Evolutionary conservation across 2,329 filamentous ascomycete species (phyloP), one percentile per base, ranked within the genome.

Genomic region (Nannizziopsis barbatae): DNA sequence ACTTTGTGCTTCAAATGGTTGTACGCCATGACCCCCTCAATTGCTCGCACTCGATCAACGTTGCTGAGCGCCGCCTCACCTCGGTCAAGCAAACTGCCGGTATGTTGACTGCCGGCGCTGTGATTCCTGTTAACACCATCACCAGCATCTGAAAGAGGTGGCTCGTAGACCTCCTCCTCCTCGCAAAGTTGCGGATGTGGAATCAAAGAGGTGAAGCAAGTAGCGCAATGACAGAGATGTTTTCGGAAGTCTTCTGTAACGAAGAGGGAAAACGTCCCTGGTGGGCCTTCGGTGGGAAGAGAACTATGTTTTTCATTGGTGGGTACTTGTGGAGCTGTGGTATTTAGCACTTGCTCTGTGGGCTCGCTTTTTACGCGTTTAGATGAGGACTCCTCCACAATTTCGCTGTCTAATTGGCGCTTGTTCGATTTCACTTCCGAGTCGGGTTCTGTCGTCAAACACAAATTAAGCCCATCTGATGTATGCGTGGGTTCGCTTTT

Each of bases 1-100:
- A 98, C 80, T 62, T 90, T 89, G 61, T 96, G 89, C 62, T 93
- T 92, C 52, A 98, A 76, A 59, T 94, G 84, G 60, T 96, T 95
- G 68, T 96, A 98, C 0, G 89, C 90, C 88, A 96, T 95, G 40
- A 94, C 90, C 12, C 92, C 92, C 65, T 98, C 86, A 49, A 98
- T 95, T 3, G 92, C 92, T 11, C 83, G 77, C 6, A 96, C 90
- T 1, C 92, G 84, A 62, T 98, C 92, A 49, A 98, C 82, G 58
- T 87, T 93, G 62, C 82, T 87, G 22, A 98, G 75, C 0, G 89
- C 90, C 42, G 86, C 90, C 69, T 98, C 92, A 41, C 92, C 92
- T 14, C 88, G 85, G 43, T 96, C 89, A 31, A 93, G 80, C 1
- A 98, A 74, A 54, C 84, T 92, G 40, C 85, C 85, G 31, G 86